Base-by-base conservation (phyloP, 805 yeast genomes). In the Saccharomyces jurei region DNA sequence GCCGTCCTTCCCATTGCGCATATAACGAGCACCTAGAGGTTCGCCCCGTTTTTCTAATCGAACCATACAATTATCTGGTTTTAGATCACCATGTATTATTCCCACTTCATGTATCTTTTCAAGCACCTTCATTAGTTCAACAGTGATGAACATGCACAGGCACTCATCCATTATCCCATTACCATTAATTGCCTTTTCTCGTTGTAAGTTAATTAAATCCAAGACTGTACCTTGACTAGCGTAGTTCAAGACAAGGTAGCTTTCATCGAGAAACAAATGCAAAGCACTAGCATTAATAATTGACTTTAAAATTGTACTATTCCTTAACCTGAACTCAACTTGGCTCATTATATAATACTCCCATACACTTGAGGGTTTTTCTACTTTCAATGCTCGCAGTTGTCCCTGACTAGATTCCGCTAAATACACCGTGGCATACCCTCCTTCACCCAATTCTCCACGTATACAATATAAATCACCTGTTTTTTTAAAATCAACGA, bases 11-110 rank as follows among this genome's bases (percentile, higher is more conserved):
- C 79, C 79, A 25, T 69, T 63, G 0, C 69, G 56, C 36, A 64
- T 61, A 54, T 75, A 77, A 1, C 25, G 46, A 17, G 62, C 53
- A 1, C 69, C 68, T 9, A 66, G 52, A 8, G 44, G 44, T 17
- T 36, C 44, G 53, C 31, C 48, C 2, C 55, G 54, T 53, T 62
- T 54, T 14, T 72, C 70, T 46, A 86, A 74, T 44, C 86, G 70
- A 0, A 89, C 64, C 95, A 90, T 86, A 59, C 94, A 87, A 65
- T 89, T 90, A 58, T 87, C 96, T 0, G 96, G 85, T 64, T 86
- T 87, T 52, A 90, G 68, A 66, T 90, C 96, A 1, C 96, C 95
- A 71, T 90, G 97, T 11, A 90, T 74, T 1, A 90, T 81, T 0
- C 84, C 84, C 14, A 78, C 68, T 0, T 69, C 66, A 63, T 90